Conservation (phyloP, 352 stramenopile genomes). For the Globisporangium mamillatum region DNA sequence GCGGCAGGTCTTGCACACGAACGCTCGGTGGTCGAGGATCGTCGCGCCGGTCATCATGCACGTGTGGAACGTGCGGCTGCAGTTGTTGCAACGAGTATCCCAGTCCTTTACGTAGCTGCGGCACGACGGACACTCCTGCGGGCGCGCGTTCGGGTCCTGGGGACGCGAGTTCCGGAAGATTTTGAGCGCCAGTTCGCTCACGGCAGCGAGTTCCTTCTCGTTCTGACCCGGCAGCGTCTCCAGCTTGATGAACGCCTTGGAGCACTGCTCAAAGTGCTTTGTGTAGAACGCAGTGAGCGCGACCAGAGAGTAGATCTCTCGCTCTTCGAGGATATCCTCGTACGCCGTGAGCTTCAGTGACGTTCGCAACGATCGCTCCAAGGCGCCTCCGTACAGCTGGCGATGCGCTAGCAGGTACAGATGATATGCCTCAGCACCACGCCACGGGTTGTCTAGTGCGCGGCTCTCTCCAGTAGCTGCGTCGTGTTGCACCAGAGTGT, state of each 20-base stretch:
- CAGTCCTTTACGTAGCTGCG: constrained; percentile 83
- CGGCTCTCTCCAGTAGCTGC: constrained; percentile 75
- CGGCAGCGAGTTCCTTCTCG: constrained; percentile 56
- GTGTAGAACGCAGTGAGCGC: constrained; percentile 90
- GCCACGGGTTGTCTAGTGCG: constrained; percentile 92
- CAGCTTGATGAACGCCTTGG: constrained; percentile 90
- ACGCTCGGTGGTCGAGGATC: constrained; percentile 71
- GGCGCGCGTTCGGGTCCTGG: constrained; percentile 75
- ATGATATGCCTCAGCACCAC: constrained; percentile 92
- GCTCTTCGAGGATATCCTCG: constrained; percentile 90
- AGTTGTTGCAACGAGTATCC: constrained; percentile 80
- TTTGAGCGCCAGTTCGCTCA: constrained; percentile 75
- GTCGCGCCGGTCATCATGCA: constrained; percentile 78
- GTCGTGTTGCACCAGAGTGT: constrained; percentile 90
- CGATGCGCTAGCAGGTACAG: constrained; percentile 91
- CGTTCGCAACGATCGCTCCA: constrained; percentile 84
- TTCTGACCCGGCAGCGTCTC: constrained; percentile 71
- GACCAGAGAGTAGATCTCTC: constrained; percentile 93
- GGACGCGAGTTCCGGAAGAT: constrained; percentile 84
- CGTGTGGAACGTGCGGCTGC: constrained; percentile 64
- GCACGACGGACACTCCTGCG: constrained; percentile 79
- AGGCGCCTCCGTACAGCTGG: constrained; percentile 86
- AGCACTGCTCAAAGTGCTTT: constrained; percentile 90
- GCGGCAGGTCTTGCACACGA: constrained; percentile 84
- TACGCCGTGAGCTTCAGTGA: constrained; percentile 86